phyloP scores from a whole-genome alignment of 106 monocot species.

The Acorus gramineus region DNA sequence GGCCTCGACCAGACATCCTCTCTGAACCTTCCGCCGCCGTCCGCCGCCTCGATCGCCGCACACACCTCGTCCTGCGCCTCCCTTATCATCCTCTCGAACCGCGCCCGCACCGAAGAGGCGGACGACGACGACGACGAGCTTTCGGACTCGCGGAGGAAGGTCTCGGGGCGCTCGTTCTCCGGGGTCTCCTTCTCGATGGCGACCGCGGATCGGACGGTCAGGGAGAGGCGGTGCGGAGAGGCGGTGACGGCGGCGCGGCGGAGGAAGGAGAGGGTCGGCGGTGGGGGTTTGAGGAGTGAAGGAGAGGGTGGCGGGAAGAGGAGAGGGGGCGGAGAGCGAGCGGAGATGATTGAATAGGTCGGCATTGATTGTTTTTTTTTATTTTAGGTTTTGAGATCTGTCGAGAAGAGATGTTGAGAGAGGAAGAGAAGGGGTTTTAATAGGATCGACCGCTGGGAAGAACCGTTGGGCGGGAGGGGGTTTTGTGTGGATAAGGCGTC shows the following conservation, averaged over 20 bases:
- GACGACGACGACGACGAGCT: conserved; percentile 6
- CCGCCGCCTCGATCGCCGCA: conserved; percentile 75
- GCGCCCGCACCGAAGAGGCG: conserved; percentile 39
- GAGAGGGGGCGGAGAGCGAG: no score
- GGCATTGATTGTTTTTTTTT: no score
- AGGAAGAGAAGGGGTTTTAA: no score
- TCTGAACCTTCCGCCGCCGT: conserved; percentile 61
- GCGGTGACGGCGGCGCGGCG: not conserved
- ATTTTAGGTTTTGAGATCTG: no score
- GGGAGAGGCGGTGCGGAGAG: not conserved
- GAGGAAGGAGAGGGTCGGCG: not conserved
- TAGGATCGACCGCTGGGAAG: no score
- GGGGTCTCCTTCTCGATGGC: conserved; percentile 94
- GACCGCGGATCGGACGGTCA: conserved; percentile 31
- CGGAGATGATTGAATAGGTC: no score
- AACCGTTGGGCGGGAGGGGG: no score
- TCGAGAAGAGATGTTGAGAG: no score
- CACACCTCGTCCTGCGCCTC: conserved; percentile 84
- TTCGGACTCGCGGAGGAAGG: conserved; percentile 69
- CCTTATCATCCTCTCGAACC: conserved; percentile 93
- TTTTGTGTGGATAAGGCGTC: no score
- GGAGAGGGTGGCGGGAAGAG: no score
- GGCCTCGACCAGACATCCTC: conserved; percentile 99
- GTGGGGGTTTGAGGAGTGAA: no score
- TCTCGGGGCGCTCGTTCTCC: conserved; percentile 88